Evolutionary conservation across 1,284 basidiomycete species (phyloP), one percentile per base, ranked within the genome.

Genomic region (Rhodotorula sp.): DNA sequence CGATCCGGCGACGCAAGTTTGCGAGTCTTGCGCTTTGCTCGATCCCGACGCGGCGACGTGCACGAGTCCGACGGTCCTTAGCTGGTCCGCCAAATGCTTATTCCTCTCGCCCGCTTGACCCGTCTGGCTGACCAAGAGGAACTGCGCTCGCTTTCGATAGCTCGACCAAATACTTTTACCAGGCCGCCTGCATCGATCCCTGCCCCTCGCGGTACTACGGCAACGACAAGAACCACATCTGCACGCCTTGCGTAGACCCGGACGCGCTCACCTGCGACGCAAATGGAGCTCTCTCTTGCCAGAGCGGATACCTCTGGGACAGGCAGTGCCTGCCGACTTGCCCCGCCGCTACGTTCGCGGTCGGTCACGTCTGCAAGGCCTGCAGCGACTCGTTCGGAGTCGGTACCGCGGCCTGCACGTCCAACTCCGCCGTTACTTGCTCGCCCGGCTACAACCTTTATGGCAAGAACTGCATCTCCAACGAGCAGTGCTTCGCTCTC

Each of bases 201-300:
- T 60, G 58, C 58, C 58, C 58, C 43, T 26, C 58, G 38, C 58
- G 58, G 45, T 60, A 48, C 43, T 60, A 43, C 43, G 58, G 23
- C 43, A 60, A 60, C 43, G 23, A 38, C 10, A 26, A 26, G 23
- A n/a, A 47, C 23, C 58, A 47, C 58, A 43, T 47, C 58, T 60
- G 58, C 58, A 47, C 43, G 43, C 58, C 58, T 38, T 60, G 58
- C 58, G n/a, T 43, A 14, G 58, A 60, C 58, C 58, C 58, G 2
- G 58, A 60, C 58, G 58, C 58, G 6, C 43, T 60, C n/a, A 60
- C 58, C 21, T 60, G 58, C n/a, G 43, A 45, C 43, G 58, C 58
- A 14, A 7, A 34, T 3, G 57, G 57, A 7, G 57, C 57, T 19
- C 57, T 58, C 21, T 43, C 57, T 38, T 58, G 57, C 34, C 31